phyloP scores from a whole-genome alignment of 2,329 filamentous ascomycete genomes.

The Sarocladiaceae sp. region DNA sequence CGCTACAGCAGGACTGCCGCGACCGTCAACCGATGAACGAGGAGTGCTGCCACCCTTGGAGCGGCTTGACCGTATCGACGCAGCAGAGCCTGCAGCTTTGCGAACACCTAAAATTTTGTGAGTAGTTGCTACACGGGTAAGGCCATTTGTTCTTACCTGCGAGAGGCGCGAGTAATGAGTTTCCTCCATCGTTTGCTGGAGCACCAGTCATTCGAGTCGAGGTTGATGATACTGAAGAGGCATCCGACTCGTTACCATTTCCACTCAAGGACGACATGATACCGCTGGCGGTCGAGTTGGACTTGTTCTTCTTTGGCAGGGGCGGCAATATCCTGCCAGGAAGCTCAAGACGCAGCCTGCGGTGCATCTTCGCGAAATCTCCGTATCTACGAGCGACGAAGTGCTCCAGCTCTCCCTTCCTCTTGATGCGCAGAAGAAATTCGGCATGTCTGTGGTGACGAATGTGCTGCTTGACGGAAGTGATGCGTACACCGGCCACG shows the following conservation, averaged over 20 bases:
- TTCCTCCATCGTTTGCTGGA: background rate
- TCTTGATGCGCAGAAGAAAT: constrained; percentile 84
- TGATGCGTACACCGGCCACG: constrained; percentile 81
- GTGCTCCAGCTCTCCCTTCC: constrained; percentile 67
- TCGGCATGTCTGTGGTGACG: constrained; percentile 91
- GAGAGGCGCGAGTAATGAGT: constrained; percentile 23
- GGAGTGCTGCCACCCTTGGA: constrained; percentile 4
- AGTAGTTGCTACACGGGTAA: background rate
- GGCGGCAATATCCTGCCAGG: constrained; percentile 86
- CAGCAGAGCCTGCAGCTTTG: constrained; percentile 2
- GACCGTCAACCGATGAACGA: constrained; percentile 4
- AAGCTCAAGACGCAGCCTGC: constrained; percentile 74
- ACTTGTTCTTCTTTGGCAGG: constrained; percentile 88
- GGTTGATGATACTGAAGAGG: constrained; percentile 73
- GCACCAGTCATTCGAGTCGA: constrained; percentile 61
- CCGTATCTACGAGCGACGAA: constrained; percentile 85
- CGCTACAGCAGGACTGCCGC: background rate
- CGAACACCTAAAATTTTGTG: background rate
- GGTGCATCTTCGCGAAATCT: constrained; percentile 79
- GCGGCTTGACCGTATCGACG: constrained; percentile 3
- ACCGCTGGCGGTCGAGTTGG: constrained; percentile 61
- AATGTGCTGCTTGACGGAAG: constrained; percentile 77
- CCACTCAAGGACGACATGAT: constrained; percentile 49
- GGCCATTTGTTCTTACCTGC: constrained; percentile 9
- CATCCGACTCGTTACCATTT: constrained; percentile 65